These are phyloP conservation scores for Paxillus rubicundulus DNA, from an alignment of 768 basidiomycete species.

Conservation along the genomic window DNA sequence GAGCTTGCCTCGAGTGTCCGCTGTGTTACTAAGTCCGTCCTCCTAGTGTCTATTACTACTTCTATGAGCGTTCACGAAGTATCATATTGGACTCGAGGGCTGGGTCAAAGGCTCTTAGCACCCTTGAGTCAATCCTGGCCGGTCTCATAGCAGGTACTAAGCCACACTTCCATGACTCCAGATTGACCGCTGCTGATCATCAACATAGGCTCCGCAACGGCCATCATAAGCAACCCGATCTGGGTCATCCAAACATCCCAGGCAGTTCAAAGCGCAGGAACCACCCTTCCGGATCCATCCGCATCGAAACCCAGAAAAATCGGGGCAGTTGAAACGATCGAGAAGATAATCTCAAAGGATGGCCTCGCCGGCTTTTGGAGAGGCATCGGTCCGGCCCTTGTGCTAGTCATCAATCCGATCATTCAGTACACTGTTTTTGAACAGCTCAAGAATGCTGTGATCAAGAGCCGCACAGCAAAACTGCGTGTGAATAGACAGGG, in stretches of 20 bases:
- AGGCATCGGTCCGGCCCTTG: conserved; percentile 90
- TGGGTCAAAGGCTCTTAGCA: conserved; percentile 70
- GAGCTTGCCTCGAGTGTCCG: conserved; percentile 15
- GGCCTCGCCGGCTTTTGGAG: conserved; percentile 85
- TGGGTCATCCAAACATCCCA: conserved; percentile 97
- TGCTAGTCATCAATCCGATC: conserved; percentile 93
- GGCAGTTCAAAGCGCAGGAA: conserved; percentile 58
- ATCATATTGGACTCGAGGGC: conserved; percentile 51
- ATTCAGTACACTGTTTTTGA: conserved; percentile 94
- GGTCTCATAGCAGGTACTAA: conserved; percentile 78
- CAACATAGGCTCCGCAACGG: conserved; percentile 75
- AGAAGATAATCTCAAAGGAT: conserved; percentile 66
- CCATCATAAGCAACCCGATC: conserved; percentile 87
- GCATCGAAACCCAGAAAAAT: conserved; percentile 53
- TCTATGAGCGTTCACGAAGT: conserved; percentile 72
- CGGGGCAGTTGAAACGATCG: conserved; percentile 63
- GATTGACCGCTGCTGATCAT: not conserved
- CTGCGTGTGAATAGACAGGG: conserved; percentile 47
- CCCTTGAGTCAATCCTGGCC: conserved; percentile 86
- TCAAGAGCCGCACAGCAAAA: conserved; percentile 57
- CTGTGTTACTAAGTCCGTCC: not conserved
- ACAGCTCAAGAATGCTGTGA: conserved; percentile 84
- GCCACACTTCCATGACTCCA: not conserved
- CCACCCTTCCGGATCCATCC: conserved; percentile 26
- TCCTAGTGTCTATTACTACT: conserved; percentile 86